These are phyloP conservation scores for Ogataea saltuana DNA, from an alignment of 805 yeast genomes.

Conservation along the genomic window DNA sequence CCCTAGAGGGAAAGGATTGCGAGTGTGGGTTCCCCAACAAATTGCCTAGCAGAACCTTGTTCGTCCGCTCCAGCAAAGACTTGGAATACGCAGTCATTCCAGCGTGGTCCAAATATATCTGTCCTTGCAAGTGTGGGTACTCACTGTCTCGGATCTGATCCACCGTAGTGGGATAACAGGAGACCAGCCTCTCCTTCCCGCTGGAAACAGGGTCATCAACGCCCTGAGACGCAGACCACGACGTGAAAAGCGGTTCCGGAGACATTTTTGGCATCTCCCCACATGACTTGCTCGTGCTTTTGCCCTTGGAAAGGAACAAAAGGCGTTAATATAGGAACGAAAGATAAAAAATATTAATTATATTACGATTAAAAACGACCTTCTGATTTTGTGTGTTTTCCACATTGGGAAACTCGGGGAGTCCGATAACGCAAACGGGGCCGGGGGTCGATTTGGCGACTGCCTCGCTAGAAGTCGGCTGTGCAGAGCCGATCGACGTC, in stretches of 20 bases:
- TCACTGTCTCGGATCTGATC: constrained; percentile 21
- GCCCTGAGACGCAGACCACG: neutral
- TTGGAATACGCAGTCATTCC: constrained; percentile 41
- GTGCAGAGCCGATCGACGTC: constrained; percentile 6
- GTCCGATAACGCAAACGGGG: constrained; percentile 1
- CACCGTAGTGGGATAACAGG: constrained; percentile 14
- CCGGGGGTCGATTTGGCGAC: neutral
- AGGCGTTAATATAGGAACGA: neutral
- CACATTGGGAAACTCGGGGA: constrained; percentile 7
- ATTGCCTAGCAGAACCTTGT: constrained; percentile 25
- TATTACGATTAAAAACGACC: constrained; percentile 2
- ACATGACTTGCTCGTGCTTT: neutral
- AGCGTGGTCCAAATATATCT: constrained; percentile 44
- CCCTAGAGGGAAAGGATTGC: constrained; percentile 35
- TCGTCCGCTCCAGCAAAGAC: constrained; percentile 28
- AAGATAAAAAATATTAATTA: neutral
- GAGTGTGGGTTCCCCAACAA: constrained; percentile 46
- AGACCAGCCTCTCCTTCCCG: neutral
- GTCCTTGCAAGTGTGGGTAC: constrained; percentile 28
- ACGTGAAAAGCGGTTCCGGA: neutral
- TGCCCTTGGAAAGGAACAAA: neutral
- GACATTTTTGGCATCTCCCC: neutral
- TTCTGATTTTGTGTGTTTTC: neutral
- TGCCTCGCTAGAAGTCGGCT: neutral
- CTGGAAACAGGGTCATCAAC: neutral